Base-by-base conservation (phyloP, 2,329 filamentous ascomycete genomes). In the Stachybotrys echinatus region DNA sequence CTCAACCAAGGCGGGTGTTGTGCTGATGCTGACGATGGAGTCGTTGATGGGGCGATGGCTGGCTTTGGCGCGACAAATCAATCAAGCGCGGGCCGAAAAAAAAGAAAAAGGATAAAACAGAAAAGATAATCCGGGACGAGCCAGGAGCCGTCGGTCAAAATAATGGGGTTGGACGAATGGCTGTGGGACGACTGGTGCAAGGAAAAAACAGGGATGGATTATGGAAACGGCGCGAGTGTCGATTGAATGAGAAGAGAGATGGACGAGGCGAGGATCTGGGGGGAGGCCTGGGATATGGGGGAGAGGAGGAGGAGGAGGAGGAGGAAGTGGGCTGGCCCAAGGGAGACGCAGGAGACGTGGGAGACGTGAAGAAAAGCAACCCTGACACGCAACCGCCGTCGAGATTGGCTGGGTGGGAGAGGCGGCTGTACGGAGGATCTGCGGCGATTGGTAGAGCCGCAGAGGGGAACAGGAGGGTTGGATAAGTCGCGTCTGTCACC, bases 11-110 rank as follows among this genome's bases (percentile, higher is more conserved):
- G 38, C 38, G 12, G 38, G 38, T 17, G 44, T 18, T 46, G 23
- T 17, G 18, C 27, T 46, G 44, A 23, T 23, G 44, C 44, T 40
- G 38, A 40, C 38, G 44, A 46, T 46, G 44, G 44, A 45, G 42
- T 45, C 42, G 42, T 45, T 12, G 42, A 19, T 45, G 42, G 42
- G 42, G 42, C 21, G 40, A 22, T 43, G 27, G 27, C 10, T 34
- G 27, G 27, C 27, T 34, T 34, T 34, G 27, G 27, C 27, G 27
- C 27, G 27, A 34, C 27, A 34, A 14, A 34, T 34, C 14, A 34
- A 34, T 14, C 27, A 34, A 34, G 27, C 27, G 27, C 27, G 27
- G 14, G 27, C 3, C 3, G 27, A 14, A 5, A 34, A 34, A 34
- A 34, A 34, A 34, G 14, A 34, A 34, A 34, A n/a, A n/a, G n/a